Evolutionary conservation across 2,329 filamentous ascomycete species (phyloP).

Genomic region (Phyllosticta citribraziliensis): DNA sequence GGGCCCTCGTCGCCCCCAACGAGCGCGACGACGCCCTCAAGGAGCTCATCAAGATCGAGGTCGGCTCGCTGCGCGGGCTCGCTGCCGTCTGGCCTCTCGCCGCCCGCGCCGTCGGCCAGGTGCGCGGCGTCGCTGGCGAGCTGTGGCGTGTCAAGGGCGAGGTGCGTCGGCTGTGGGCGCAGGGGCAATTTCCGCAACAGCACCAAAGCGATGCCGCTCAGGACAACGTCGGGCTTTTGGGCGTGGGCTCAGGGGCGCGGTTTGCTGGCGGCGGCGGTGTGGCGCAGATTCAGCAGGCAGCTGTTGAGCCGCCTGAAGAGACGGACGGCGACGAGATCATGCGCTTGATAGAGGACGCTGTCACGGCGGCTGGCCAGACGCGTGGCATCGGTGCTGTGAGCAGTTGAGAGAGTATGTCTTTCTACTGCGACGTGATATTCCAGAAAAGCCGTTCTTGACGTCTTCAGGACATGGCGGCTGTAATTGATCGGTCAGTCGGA

Average conservation of each 20-base stretch:
- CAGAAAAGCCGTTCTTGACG: too few species aligned
- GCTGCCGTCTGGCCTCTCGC: conserved; percentile 65
- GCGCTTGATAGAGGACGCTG: conserved; percentile 10
- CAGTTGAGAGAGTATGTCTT: too few species aligned
- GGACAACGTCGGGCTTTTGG: too few species aligned
- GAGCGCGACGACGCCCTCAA: conserved; percentile 51
- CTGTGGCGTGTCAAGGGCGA: conserved; percentile 42
- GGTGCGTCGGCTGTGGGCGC: conserved; percentile 17
- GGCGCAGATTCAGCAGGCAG: too few species aligned
- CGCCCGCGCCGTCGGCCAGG: conserved; percentile 57
- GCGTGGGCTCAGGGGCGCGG: too few species aligned
- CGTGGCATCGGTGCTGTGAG: too few species aligned
- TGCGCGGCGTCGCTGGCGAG: conserved; percentile 69
- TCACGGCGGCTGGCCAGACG: background rate
- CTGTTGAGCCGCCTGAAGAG: background rate
- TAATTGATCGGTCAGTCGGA: too few species aligned
- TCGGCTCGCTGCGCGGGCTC: conserved; percentile 60
- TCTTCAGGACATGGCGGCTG: too few species aligned
- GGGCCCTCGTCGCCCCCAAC: conserved; percentile 43
- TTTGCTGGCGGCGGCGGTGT: too few species aligned
- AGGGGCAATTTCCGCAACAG: background rate
- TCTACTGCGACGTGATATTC: too few species aligned
- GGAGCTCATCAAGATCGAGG: conserved; percentile 69
- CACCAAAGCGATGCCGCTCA: too few species aligned
- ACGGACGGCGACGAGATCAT: conserved; percentile 3